Evolutionary conservation across 352 stramenopile genomes (phyloP).

Genomic region (Phytophthora ohioensis): DNA sequence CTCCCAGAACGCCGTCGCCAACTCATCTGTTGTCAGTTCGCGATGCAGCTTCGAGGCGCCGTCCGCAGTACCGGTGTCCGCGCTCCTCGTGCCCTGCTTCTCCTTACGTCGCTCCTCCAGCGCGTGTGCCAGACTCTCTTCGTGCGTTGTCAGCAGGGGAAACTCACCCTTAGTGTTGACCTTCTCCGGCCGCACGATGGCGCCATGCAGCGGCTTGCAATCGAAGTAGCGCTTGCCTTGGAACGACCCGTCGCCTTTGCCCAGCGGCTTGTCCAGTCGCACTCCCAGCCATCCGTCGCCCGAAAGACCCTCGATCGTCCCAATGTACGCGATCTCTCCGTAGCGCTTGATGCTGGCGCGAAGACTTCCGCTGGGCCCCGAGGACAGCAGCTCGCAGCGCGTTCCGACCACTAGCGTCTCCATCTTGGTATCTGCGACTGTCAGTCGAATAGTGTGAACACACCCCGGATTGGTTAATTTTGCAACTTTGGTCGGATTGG

Average conservation of each 20-base stretch:
- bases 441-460: no score
- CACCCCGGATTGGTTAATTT: no score
- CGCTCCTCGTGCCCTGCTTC: slow-evolving; percentile 41
- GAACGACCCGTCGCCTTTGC: slow-evolving; percentile 75
- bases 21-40: slow-evolving; percentile 58
- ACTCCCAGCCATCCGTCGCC: slow-evolving; percentile 77
- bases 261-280: slow-evolving; percentile 75
- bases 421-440: background rate
- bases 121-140: slow-evolving; percentile 61
- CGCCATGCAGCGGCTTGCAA: slow-evolving; percentile 60
- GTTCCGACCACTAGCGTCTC: slow-evolving; percentile 37
- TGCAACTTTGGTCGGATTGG: background rate
- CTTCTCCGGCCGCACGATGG: slow-evolving; percentile 72
- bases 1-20: slow-evolving; percentile 73
- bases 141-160: slow-evolving; percentile 55
- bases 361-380: slow-evolving; percentile 40
- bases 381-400: slow-evolving; percentile 68
- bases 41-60: slow-evolving; percentile 25
- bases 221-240: slow-evolving; percentile 74
- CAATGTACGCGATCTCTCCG: slow-evolving; percentile 75
- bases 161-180: slow-evolving; percentile 68
- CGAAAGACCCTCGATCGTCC: slow-evolving; percentile 56
- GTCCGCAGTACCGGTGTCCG: background rate
- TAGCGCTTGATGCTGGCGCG: slow-evolving; percentile 74
- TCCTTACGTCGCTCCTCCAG: slow-evolving; percentile 58